phyloP scores from a whole-genome alignment of 2,329 filamentous ascomycete species.

The Coniochaeta sp. region DNA sequence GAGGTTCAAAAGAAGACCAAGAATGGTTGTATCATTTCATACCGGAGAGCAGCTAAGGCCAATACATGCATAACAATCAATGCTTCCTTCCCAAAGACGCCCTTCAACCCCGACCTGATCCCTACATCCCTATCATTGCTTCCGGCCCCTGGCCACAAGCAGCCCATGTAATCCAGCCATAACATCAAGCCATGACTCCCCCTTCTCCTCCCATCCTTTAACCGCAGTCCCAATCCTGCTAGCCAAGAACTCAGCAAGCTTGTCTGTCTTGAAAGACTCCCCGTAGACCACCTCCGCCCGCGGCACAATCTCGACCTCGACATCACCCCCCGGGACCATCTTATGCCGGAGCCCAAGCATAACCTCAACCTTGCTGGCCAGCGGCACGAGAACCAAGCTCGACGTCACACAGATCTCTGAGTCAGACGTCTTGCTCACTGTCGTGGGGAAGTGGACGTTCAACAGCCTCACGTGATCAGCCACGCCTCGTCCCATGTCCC shows the following conservation, averaged over 20 bases:
- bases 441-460: constrained; percentile 57
- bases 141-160: constrained; percentile 48
- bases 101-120: not conserved
- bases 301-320: constrained; percentile 46
- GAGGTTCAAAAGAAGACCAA: not conserved
- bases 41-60: not conserved
- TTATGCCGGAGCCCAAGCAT: constrained; percentile 46
- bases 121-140: constrained; percentile 16
- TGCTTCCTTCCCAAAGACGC: not conserved
- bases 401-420: constrained; percentile 54
- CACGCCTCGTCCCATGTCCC: constrained; percentile 57
- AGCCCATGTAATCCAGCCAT: constrained; percentile 48
- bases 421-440: constrained; percentile 56
- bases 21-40: not conserved
- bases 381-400: constrained; percentile 53
- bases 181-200: constrained; percentile 44
- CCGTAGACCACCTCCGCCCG: constrained; percentile 65
- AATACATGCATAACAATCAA: not conserved
- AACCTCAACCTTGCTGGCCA: constrained; percentile 64
- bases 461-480: constrained; percentile 55
- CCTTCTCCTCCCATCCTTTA: constrained; percentile 21
- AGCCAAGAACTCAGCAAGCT: constrained; percentile 65
- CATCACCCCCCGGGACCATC: constrained; percentile 31
- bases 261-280: constrained; percentile 67
- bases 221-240: constrained; percentile 40